Evolutionary conservation across 1,284 basidiomycete species (phyloP).

Genomic region (Cutaneotrichosporon dermatis): DNA sequence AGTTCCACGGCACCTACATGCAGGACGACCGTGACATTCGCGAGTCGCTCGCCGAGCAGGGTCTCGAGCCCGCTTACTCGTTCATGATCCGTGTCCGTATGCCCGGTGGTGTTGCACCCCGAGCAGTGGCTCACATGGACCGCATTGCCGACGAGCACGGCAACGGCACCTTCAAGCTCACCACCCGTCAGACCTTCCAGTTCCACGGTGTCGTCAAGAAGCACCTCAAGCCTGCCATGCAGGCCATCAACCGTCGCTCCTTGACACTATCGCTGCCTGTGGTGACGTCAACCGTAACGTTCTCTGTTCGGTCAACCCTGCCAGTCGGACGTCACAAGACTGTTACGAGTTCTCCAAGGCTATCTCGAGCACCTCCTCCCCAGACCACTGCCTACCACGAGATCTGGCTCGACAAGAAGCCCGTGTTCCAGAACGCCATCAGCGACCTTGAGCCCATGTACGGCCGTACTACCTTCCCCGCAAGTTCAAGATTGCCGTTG

Average conservation of each 20-base stretch:
- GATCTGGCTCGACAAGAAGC: conserved; percentile 97
- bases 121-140: conserved; percentile 92
- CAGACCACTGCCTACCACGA: conserved; percentile 94
- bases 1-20: conserved; percentile 98
- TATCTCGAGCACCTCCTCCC: conserved; percentile 79
- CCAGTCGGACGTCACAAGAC: conserved; percentile 77
- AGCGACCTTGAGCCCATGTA: conserved; percentile 95
- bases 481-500: conserved; percentile 98
- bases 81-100: conserved; percentile 99
- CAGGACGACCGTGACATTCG: conserved; percentile 98
- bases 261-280: conserved; percentile 97
- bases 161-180: conserved; percentile 92
- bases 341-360: conserved; percentile 83
- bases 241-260: conserved; percentile 85
- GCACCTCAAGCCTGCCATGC: conserved; percentile 92
- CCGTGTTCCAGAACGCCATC: conserved; percentile 82
- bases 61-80: conserved; percentile 90
- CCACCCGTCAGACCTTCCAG: conserved; percentile 98
- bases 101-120: conserved; percentile 90
- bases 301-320: conserved; percentile 86
- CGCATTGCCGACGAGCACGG: conserved; percentile 94
- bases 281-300: conserved; percentile 91
- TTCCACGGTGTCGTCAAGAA: conserved; percentile 97
- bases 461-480: conserved; percentile 94
- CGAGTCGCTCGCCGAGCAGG: conserved; percentile 88